phyloP scores from a whole-genome alignment of 2,329 filamentous ascomycete genomes.

The Sporothrix mexicana region DNA sequence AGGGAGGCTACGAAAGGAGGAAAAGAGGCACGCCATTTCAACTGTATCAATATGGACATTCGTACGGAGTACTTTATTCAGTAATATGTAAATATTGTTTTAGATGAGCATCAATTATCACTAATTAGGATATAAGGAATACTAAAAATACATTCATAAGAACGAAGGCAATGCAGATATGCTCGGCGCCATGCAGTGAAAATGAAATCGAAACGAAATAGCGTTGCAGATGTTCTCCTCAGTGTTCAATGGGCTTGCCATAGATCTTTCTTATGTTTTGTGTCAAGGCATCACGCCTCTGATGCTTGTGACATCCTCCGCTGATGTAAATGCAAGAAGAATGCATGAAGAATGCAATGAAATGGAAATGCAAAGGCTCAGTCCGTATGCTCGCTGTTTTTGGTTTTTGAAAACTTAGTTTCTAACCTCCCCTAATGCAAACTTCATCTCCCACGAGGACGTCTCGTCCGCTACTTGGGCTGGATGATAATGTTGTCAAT shows the following conservation, averaged over 20 bases:
- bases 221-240: no score
- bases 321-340: neutral
- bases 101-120: neutral
- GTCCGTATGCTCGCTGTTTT: slow-evolving; percentile 19
- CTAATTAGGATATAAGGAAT: neutral
- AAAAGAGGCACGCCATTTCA: neutral
- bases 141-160: no score
- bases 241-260: no score
- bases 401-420: neutral
- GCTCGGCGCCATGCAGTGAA: neutral
- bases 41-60: neutral
- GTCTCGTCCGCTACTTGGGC: slow-evolving; percentile 43
- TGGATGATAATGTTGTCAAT: slow-evolving; percentile 90
- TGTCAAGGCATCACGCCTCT: neutral
- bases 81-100: neutral
- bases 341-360: neutral
- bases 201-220: no score
- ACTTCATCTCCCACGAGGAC: neutral
- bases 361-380: neutral
- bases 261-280: neutral
- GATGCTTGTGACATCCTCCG: neutral
- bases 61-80: neutral
- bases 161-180: neutral
- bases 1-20: neutral
- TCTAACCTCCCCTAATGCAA: neutral